Evolutionary conservation across 139 green algal species (phyloP).

Genomic region (Parachlorella kessleri): DNA sequence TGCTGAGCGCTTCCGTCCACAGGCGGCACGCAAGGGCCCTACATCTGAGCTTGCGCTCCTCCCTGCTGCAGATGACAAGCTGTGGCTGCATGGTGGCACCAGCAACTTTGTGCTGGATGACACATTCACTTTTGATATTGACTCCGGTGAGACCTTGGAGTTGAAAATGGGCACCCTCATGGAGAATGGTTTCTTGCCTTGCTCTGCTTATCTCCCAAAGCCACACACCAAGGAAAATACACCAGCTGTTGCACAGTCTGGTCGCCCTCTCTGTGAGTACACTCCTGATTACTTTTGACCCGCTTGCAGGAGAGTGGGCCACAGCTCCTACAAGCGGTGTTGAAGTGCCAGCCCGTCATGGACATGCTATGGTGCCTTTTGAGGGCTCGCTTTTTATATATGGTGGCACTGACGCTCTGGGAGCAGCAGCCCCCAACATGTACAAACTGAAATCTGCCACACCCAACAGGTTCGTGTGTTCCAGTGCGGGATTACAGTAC

Average conservation of each 20-base stretch:
- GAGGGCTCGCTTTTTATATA: not conserved
- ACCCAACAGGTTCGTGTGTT: too few relatives aligned
- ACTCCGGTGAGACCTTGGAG: not conserved
- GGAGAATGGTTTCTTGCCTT: too few relatives aligned
- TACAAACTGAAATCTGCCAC: not conserved
- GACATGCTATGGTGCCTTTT: not conserved
- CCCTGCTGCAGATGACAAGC: conserved; percentile 10
- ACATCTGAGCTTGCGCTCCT: too few relatives aligned
- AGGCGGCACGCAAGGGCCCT: too few relatives aligned
- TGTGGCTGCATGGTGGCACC: conserved; percentile 79
- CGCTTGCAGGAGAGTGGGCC: not conserved
- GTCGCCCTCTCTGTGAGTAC: too few relatives aligned
- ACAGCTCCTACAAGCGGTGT: not conserved
- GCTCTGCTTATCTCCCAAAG: too few relatives aligned
- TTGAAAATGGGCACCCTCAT: too few relatives aligned
- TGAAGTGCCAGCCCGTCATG: not conserved
- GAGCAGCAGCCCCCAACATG: not conserved
- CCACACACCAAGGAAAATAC: too few relatives aligned
- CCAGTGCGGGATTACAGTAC: too few relatives aligned
- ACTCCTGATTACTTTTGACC: too few relatives aligned
- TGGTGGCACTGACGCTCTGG: not conserved
- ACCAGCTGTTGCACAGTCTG: too few relatives aligned
- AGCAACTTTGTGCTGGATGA: conserved; percentile 89
- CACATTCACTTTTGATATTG: conserved; percentile 30
- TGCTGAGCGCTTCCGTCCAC: too few relatives aligned